Base-by-base conservation (phyloP, 345 rosid species). In the Populus pruinosa region DNA sequence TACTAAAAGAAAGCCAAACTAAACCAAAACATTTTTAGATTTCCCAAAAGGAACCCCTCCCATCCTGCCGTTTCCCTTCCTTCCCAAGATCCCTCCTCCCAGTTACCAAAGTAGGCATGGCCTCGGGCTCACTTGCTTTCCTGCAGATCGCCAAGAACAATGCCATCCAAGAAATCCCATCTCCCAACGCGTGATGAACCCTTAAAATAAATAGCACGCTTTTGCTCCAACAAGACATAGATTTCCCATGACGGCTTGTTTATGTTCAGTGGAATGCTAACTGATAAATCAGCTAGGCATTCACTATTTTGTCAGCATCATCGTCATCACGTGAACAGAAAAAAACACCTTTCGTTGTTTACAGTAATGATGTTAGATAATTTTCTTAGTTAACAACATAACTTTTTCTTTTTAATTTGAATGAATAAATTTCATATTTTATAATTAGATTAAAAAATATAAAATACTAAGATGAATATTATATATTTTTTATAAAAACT, bases 241-340 rank as follows among this genome's bases (percentile, higher is more conserved):
- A 88, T 14, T 35, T 89, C 95, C 92, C 95, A 88, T 79, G 89
- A 74, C 2, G 91, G 95, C 72, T 89, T 88, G 49, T 88, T 86
- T 2, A 21, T 13, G 16, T 82, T 53, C 5, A 89, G 73, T 25
- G 92, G 84, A 11, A 83, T 38, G 3, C 84, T 78, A 55, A 83
- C 87, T 0, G 90, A 69, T 50, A 91, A 64, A 41, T 84, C 88
- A 8, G 90, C 90, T 87, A 89, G 21, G 86, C 86, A 44, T 88
- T 84, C 18, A 86, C 79, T 3, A 76, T 76, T 18, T 31, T 68
- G 35, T 82, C 81, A 4, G 71, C 78, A 5, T 50, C 76, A 4
- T 6, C 73, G 1, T 27, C 43, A 0, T 23, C 62, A 44, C 18
- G 21, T 8, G 41, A 13, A 12, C 6, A 6, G 18, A 20, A 18